phyloP scores from a whole-genome alignment of 371 early-diverging fungal genomes.

The Mortierella sp. region DNA sequence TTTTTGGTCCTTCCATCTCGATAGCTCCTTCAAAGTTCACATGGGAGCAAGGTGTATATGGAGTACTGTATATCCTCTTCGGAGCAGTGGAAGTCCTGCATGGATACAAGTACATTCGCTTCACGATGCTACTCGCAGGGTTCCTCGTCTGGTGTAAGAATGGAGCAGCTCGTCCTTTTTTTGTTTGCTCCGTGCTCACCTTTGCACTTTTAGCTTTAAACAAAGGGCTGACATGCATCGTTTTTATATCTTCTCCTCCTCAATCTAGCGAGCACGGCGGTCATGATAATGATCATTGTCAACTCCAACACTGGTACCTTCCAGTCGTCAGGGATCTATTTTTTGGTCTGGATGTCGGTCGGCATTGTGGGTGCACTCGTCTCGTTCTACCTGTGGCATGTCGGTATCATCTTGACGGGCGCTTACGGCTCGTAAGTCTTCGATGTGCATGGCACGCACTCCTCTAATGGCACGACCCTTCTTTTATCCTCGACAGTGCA shows the following conservation, averaged over 20 bases:
- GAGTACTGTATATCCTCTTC: constrained; percentile 48
- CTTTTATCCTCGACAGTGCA: background rate
- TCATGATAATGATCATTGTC: constrained; percentile 53
- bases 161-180: background rate
- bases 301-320: constrained; percentile 31
- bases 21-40: constrained; percentile 47
- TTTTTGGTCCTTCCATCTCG: background rate
- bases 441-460: too few relatives aligned
- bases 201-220: background rate
- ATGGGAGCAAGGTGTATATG: constrained; percentile 58
- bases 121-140: constrained; percentile 58
- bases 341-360: constrained; percentile 47
- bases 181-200: background rate
- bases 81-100: constrained; percentile 55
- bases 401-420: constrained; percentile 57
- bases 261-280: constrained; percentile 50
- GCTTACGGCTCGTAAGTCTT: constrained; percentile 52
- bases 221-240: background rate
- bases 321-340: constrained; percentile 48
- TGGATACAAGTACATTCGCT: constrained; percentile 60
- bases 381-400: constrained; percentile 57
- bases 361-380: constrained; percentile 49
- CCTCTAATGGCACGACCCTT: background rate
- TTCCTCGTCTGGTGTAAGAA: constrained; percentile 57
- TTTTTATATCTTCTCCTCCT: background rate